Evolutionary conservation across 2,329 filamentous ascomycete genomes (phyloP).

Genomic region (Rhynchosporium secalis): DNA sequence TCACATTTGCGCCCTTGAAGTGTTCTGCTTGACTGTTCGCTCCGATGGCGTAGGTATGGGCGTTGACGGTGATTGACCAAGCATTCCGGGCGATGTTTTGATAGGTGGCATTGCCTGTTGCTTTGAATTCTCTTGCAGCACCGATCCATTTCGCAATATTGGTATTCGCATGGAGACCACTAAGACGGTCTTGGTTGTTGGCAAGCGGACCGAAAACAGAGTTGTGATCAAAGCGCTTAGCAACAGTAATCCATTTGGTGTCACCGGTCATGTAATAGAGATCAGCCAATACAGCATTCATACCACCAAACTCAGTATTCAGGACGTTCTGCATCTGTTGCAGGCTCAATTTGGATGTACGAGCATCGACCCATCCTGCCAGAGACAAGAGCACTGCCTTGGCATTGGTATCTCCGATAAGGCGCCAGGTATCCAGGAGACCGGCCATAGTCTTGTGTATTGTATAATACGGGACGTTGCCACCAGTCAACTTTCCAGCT

Average conservation of each 20-base stretch:
- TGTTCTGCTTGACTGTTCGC: constrained; percentile 11
- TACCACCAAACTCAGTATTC: background rate
- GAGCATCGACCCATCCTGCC: background rate
- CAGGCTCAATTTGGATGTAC: background rate
- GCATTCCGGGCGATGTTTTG: background rate
- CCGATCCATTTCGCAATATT: constrained; percentile 10
- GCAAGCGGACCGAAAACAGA: background rate
- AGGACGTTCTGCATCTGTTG: background rate
- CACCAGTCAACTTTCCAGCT: background rate
- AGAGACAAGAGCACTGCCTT: background rate
- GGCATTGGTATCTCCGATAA: background rate
- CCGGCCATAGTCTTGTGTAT: constrained; percentile 9
- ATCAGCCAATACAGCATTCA: background rate
- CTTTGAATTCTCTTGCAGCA: constrained; percentile 2
- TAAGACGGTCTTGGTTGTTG: background rate
- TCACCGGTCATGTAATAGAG: background rate
- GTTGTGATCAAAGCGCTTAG: background rate
- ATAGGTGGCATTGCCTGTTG: constrained; percentile 3
- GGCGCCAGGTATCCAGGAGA: constrained; percentile 5
- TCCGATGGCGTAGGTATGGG: constrained; percentile 11
- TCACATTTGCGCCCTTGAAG: background rate
- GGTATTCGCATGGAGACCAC: constrained; percentile 9
- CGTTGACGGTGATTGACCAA: background rate
- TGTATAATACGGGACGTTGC: constrained; percentile 11
- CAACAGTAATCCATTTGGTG: background rate